Base-by-base conservation (phyloP, 2,329 filamentous ascomycete species). In the Rachicladosporium sp. region DNA sequence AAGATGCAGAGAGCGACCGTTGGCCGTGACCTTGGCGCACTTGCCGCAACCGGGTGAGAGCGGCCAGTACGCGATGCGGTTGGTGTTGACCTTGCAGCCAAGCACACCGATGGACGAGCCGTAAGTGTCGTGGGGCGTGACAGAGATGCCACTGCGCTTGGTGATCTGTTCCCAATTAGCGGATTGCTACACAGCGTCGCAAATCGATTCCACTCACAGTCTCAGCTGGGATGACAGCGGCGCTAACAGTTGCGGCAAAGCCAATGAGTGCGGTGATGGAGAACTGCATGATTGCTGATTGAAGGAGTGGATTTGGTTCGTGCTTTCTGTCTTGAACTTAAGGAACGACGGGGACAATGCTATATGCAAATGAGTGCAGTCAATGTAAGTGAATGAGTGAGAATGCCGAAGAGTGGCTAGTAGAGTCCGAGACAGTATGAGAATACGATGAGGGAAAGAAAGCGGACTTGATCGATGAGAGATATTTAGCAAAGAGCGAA, bases 31-130 rank as follows among this genome's bases (percentile, higher is more conserved):
- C 55, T 69, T 67, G 50, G 76, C 61, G 58, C 74, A 78, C 53
- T 71, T 65, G 60, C 68, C 60, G 63, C 74, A 78, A 60, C 65
- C 63, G 35, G 73, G 62, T 4, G 62, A 53, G 15, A 51, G 52
- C 5, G 74, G 74, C 70, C 71, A 78, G 66, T 78, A 78, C 45
- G 74, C 74, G 31, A 77, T 66, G 32, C 72, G 71, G 63, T 77
- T 69, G 45, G 67, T 74, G 60, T 77, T 57, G 56, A 78, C 66
- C 57, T 74, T 71, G 67, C 74, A 77, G 37, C 74, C 74, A 5
- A 74, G 58, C 3, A 76, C 73, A 35, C 74, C 74, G 44, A 75
- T 57, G 3, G 71, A 74, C 10, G 70, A 74, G 2, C 69, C 72
- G 62, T 67, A 78, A 49, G 62, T 58, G 45, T 69, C 69, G 53